Conservation (phyloP, 2,329 filamentous ascomycete genomes). For the Pseudogymnoascus sp. region DNA sequence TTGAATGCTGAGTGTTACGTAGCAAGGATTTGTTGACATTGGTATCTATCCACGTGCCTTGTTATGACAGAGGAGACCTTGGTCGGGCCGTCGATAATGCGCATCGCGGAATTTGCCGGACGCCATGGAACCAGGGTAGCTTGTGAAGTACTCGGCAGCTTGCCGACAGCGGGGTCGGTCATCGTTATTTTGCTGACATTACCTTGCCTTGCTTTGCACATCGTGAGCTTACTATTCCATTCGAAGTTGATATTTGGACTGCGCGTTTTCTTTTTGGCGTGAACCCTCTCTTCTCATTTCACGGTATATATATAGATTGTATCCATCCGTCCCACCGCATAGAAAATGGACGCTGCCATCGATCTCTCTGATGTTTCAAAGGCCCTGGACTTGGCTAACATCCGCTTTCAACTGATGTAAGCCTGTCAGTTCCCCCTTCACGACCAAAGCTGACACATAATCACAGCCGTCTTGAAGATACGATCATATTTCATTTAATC, state of each 20-base stretch:
- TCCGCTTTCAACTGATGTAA: slow-evolving; percentile 89
- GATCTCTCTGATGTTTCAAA: slow-evolving; percentile 77
- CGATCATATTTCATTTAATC: slow-evolving; percentile 93
- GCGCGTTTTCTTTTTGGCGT: background rate
- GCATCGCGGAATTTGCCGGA: background rate
- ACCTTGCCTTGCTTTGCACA: background rate
- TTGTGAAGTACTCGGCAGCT: background rate
- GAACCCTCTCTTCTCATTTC: background rate
- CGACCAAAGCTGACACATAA: slow-evolving; percentile 8
- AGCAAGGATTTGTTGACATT: slow-evolving; percentile 3
- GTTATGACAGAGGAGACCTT: slow-evolving; percentile 1
- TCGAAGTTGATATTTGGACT: background rate
- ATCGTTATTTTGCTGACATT: background rate
- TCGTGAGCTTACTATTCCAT: background rate
- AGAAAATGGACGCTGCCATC: slow-evolving; percentile 77
- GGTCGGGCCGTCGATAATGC: slow-evolving; percentile 1
- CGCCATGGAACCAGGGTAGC: background rate
- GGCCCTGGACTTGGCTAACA: slow-evolving; percentile 82
- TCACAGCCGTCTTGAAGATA: slow-evolving; percentile 84
- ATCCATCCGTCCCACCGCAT: background rate
- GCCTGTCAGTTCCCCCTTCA: slow-evolving; percentile 22
- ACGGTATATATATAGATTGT: slow-evolving; percentile 1
- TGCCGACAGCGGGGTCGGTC: background rate
- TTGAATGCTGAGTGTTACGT: background rate
- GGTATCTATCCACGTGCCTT: slow-evolving; percentile 6